Conservation (phyloP, 305 asterid genomes). For the Fraxinus angustifolia region DNA sequence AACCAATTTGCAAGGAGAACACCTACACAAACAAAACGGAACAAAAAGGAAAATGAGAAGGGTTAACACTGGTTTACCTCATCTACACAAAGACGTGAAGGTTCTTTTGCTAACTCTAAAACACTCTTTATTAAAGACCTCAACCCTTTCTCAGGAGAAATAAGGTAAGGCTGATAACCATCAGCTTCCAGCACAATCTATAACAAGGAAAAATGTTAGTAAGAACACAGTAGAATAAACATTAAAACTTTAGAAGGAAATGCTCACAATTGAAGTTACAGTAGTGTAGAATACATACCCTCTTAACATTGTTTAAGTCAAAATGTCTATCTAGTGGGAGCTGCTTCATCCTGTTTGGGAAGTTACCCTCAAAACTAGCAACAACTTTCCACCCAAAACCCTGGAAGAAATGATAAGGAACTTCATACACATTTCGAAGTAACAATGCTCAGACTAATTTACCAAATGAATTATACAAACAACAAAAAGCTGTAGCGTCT, state of each 20-base stretch:
- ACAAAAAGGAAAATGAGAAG: not conserved
- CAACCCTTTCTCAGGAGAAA: slow-evolving; percentile 98
- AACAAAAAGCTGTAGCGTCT: not conserved
- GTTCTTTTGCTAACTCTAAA: slow-evolving; percentile 93
- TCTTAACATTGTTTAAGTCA: slow-evolving; percentile 81
- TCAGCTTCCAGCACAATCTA: slow-evolving; percentile 99
- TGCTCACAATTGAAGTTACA: not conserved
- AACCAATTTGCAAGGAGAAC: slow-evolving; percentile 1
- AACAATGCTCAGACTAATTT: not conserved
- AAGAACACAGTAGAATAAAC: slow-evolving; percentile 1
- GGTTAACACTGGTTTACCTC: slow-evolving; percentile 52
- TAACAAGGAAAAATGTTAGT: slow-evolving; percentile 19
- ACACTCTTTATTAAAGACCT: slow-evolving; percentile 91
- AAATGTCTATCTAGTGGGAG: slow-evolving; percentile 89
- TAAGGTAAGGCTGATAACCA: slow-evolving; percentile 98
- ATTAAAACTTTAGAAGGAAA: slow-evolving; percentile 6
- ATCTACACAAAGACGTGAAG: slow-evolving; percentile 97
- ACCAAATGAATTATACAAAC: not conserved
- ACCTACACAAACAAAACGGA: not conserved
- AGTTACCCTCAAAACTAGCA: slow-evolving; percentile 91
- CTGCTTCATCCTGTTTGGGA: slow-evolving; percentile 87
- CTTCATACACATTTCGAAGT: not conserved
- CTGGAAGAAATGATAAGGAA: slow-evolving; percentile 31
- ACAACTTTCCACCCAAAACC: slow-evolving; percentile 96
- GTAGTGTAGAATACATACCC: slow-evolving; percentile 44